Evolutionary conservation across 441 rosid genomes (phyloP), one percentile per base, ranked within the genome.

Genomic region (Daphne laureola): DNA sequence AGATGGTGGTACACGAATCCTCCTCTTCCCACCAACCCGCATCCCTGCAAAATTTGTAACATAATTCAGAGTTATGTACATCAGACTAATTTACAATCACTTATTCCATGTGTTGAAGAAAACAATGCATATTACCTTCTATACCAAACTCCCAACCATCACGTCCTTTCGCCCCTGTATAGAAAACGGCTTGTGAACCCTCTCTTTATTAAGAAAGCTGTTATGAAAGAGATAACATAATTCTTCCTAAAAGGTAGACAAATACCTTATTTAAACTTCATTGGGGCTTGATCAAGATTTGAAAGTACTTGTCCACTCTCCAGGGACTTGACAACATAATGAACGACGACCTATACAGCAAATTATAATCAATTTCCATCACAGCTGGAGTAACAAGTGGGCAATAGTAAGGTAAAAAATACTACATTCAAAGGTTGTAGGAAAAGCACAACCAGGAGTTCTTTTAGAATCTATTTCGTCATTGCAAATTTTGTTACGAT

Each of bases 21-120:
- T 68, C 86, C 76, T 63, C 69, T 84, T 21, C 51, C 67, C 82
- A 52, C 88, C 88, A 54, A 68, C 80, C 49, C 59, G 75, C 83
- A 84, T 68, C 14, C 91, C 87, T 81, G 65, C 49, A 44, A 55
- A 58, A 46, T 31, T 7, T 2, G 38, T 31, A 31, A 31, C 5
- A 31, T 31, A 4, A 31, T 31, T 31, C 7, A 23, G 8, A 26
- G 5, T 9, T 9, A 26, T 41, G n/a, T 6, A 13, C 3, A 41
- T 18, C 23, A 45, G 26, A 40, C 17, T 16, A 43, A 16, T 4
- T 31, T 7, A 7, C 38, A 31, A 1, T 31, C 38, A 7, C 38
- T 31, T 31, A 6, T 14, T 9, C 5, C 23, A 25, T 42, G 17
- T 31, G 38, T n/a, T 51, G 17, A 31, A 57, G 3, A 9, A 43